phyloP scores from a whole-genome alignment of 2,329 filamentous ascomycete genomes.

The Aspergillus luchuensis region DNA sequence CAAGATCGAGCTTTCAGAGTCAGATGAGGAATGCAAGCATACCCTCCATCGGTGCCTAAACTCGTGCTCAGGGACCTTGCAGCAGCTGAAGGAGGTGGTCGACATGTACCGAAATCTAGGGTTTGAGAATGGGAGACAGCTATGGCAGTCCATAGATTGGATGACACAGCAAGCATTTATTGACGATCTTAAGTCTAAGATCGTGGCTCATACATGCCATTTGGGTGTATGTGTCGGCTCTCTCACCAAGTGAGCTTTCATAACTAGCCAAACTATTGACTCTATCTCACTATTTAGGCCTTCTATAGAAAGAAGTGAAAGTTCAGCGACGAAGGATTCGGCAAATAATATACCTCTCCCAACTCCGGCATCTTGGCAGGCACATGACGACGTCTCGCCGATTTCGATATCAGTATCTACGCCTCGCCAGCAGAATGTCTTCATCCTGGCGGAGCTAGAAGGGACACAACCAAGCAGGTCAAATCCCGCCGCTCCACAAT shows the following conservation, averaged over 20 bases:
- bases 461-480: background rate
- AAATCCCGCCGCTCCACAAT: background rate
- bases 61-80: constrained; percentile 28
- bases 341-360: constrained; percentile 20
- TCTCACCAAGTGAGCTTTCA: constrained; percentile 28
- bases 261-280: background rate
- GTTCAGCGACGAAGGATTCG: constrained; percentile 24
- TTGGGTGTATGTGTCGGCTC: constrained; percentile 33
- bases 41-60: constrained; percentile 28
- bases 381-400: background rate
- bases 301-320: constrained; percentile 28
- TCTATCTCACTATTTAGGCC: constrained; percentile 20
- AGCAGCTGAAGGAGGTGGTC: constrained; percentile 26
- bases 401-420: background rate
- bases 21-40: constrained; percentile 26
- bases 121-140: constrained; percentile 24
- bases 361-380: background rate
- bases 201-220: constrained; percentile 34
- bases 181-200: constrained; percentile 30
- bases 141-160: constrained; percentile 36
- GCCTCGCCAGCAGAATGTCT: background rate
- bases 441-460: background rate
- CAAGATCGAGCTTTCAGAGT: constrained; percentile 24
- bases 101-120: constrained; percentile 25
- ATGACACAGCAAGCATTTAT: constrained; percentile 29